These are phyloP conservation scores for Monilinia fructicola DNA, from an alignment of 2,329 filamentous ascomycete genomes.

Conservation along the genomic window DNA sequence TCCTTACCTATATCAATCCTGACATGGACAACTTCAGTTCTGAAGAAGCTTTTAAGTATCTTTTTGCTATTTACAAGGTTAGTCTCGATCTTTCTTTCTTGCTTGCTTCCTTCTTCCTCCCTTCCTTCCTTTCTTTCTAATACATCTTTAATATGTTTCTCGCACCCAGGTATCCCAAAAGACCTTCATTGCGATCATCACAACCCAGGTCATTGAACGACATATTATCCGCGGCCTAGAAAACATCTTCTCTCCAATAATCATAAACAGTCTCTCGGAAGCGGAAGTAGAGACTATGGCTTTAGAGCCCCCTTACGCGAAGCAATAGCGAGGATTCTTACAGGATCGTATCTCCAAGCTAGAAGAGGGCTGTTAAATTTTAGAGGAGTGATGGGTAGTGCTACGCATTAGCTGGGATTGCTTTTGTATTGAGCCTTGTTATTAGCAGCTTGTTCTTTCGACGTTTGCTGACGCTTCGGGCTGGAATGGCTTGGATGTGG, in stretches of 20 bases:
- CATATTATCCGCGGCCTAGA: slow-evolving; percentile 25
- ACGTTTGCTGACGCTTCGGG: too few species aligned
- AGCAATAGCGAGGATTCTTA: slow-evolving; percentile 32
- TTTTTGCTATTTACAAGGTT: slow-evolving; percentile 41
- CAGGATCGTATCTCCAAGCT: slow-evolving; percentile 34
- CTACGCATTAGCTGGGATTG: background rate
- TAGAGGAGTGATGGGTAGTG: slow-evolving; percentile 27
- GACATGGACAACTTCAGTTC: slow-evolving; percentile 39
- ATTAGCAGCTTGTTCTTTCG: too few species aligned
- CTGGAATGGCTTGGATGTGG: too few species aligned
- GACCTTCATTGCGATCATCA: slow-evolving; percentile 40
- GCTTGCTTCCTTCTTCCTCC: too few species aligned
- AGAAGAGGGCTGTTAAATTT: slow-evolving; percentile 33
- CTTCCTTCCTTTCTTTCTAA: background rate
- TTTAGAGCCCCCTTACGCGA: slow-evolving; percentile 32
- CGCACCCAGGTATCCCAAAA: slow-evolving; percentile 37
- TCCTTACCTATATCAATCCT: slow-evolving; percentile 23
- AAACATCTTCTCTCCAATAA: slow-evolving; percentile 24
- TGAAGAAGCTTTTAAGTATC: slow-evolving; percentile 37
- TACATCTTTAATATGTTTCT: slow-evolving; percentile 5
- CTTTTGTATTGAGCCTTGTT: too few species aligned
- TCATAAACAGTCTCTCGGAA: slow-evolving; percentile 23
- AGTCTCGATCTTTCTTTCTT: background rate
- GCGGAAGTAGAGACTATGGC: slow-evolving; percentile 31
- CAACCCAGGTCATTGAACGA: slow-evolving; percentile 38